Evolutionary conservation across 2,329 filamentous ascomycete species (phyloP).

Genomic region (Hymenoscyphus albidus): DNA sequence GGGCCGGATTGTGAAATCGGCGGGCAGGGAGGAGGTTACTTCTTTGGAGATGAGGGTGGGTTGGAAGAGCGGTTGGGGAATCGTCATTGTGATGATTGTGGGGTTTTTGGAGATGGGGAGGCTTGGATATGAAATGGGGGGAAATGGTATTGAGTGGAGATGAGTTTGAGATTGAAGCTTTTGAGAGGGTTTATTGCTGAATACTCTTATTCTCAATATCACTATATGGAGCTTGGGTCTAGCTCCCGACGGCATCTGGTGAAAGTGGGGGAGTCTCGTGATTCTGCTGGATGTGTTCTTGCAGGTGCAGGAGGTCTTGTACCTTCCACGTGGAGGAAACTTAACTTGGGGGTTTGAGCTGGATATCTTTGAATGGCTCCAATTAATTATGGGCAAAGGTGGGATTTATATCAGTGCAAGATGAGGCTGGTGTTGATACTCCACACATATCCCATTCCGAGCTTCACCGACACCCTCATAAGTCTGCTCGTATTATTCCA

Average conservation of each 20-base stretch:
- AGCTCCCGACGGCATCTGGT: background rate
- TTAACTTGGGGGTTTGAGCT: background rate
- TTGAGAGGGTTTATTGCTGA: background rate
- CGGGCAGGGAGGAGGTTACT: conserved; percentile 67
- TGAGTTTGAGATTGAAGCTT: background rate
- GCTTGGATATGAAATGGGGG: background rate
- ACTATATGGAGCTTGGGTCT: background rate
- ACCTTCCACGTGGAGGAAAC: background rate
- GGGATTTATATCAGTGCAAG: background rate
- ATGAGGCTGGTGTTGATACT: background rate
- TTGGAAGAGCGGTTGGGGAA: conserved; percentile 58
- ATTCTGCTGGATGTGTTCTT: background rate
- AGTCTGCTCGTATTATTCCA: background rate
- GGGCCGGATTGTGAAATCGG: conserved; percentile 76
- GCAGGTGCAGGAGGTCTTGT: background rate
- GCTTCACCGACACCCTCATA: background rate
- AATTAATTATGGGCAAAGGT: background rate
- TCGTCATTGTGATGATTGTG: background rate
- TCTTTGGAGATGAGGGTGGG: conserved; percentile 69
- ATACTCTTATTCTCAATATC: background rate
- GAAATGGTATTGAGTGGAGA: background rate
- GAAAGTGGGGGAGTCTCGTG: conserved; percentile 1
- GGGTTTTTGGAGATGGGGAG: background rate
- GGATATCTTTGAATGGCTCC: background rate
- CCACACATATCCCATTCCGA: background rate